phyloP scores from a whole-genome alignment of 805 yeast genomes.

The Candida tammaniensis region DNA sequence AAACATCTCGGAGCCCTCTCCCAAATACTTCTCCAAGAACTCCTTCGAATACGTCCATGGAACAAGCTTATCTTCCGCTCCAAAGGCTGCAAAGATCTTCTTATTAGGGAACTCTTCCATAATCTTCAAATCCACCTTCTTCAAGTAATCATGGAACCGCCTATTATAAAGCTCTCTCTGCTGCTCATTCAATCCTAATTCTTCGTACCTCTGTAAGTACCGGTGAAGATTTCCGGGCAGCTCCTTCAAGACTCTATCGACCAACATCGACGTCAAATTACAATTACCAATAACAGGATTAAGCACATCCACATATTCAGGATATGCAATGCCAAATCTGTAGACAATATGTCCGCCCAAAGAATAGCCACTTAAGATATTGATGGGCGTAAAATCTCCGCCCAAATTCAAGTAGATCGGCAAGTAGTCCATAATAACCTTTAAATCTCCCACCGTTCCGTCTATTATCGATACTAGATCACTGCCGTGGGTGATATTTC shows the following conservation, averaged over 20 bases:
- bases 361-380: conserved; percentile 49
- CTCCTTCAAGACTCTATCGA: conserved; percentile 34
- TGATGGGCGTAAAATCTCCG: conserved; percentile 25
- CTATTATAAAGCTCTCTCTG: conserved; percentile 30
- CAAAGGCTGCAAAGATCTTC: conserved; percentile 36
- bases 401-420: conserved; percentile 32
- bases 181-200: conserved; percentile 27
- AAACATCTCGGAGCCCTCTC: conserved; percentile 22
- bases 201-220: conserved; percentile 23
- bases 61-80: conserved; percentile 33
- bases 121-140: conserved; percentile 26
- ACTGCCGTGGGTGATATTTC: conserved; percentile 48
- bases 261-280: conserved; percentile 43
- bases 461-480: conserved; percentile 51
- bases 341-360: conserved; percentile 59
- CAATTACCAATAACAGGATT: conserved; percentile 53
- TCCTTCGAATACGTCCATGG: conserved; percentile 30
- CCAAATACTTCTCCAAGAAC: conserved; percentile 29
- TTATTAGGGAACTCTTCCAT: conserved; percentile 31
- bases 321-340: conserved; percentile 39
- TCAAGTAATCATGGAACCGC: conserved; percentile 28
- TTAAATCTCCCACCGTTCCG: conserved; percentile 45
- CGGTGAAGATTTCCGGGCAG: conserved; percentile 13
- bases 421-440: conserved; percentile 41
- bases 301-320: conserved; percentile 35